These are phyloP conservation scores for Entomortierella lignicola DNA, from an alignment of 192 early-diverging fungal species.

Conservation along the genomic window DNA sequence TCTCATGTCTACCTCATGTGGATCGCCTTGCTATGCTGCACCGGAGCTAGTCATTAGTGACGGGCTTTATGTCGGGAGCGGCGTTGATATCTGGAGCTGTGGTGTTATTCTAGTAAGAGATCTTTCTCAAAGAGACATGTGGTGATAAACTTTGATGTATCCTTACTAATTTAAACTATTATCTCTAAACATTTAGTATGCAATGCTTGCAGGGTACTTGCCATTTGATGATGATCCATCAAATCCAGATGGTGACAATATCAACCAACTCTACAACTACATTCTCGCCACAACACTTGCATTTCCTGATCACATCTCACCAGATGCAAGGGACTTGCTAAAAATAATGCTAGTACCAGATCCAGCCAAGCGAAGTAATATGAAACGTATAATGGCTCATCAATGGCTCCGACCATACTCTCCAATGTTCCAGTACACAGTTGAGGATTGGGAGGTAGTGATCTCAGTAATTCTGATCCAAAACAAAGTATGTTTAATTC, in stretches of 20 bases:
- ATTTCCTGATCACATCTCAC: constrained; percentile 89
- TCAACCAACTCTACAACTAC: constrained; percentile 85
- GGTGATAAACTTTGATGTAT: too few relatives aligned
- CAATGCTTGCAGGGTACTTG: constrained; percentile 90
- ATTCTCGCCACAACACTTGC: constrained; percentile 83
- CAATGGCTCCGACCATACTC: constrained; percentile 68
- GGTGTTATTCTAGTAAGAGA: constrained; percentile 89
- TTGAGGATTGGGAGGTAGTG: constrained; percentile 52
- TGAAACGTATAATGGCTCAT: constrained; percentile 83
- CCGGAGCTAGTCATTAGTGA: constrained; percentile 98
- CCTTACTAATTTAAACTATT: too few relatives aligned
- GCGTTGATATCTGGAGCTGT: constrained; percentile 98
- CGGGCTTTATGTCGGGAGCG: constrained; percentile 93
- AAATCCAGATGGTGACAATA: constrained; percentile 92
- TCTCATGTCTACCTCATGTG: constrained; percentile 94
- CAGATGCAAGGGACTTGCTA: constrained; percentile 82
- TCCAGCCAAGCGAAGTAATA: constrained; percentile 77
- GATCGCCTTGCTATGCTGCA: constrained; percentile 98
- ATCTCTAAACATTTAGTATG: too few relatives aligned
- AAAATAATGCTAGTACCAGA: constrained; percentile 93
- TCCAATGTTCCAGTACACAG: constrained; percentile 57
- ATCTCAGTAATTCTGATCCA: not conserved
- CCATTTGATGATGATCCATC: constrained; percentile 93
- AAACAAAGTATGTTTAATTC: too few relatives aligned
- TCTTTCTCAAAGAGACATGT: not conserved